Conservation (phyloP, 2,329 filamentous ascomycete genomes). For the Aspergillus glaucus region DNA sequence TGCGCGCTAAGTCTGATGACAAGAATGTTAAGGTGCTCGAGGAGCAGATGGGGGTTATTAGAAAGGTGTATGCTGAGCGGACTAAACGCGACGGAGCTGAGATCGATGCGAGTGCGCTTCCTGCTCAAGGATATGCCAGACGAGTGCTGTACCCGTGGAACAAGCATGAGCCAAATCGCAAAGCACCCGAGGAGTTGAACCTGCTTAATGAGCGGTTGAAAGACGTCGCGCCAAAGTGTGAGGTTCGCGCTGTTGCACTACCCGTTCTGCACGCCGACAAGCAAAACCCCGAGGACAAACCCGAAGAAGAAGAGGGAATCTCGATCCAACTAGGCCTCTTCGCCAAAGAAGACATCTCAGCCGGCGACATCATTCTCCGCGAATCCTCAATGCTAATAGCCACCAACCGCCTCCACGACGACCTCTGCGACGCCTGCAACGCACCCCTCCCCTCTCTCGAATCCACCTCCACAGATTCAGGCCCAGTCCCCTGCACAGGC, state of each 20-base stretch:
- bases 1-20: conserved; percentile 8
- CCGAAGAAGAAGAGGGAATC: conserved; percentile 18
- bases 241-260: conserved; percentile 67
- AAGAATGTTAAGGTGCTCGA: conserved; percentile 12
- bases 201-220: conserved; percentile 66
- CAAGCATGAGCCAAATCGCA: conserved; percentile 52
- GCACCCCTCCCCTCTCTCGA: conserved; percentile 58
- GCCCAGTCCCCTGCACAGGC: conserved; percentile 46
- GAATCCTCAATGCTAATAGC: conserved; percentile 85
- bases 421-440: conserved; percentile 85
- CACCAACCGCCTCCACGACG: conserved; percentile 79
- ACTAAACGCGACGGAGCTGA: conserved; percentile 3
- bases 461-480: conserved; percentile 23
- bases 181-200: conserved; percentile 50
- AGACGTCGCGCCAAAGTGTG: conserved; percentile 70
- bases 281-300: background rate
- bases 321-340: conserved; percentile 81
- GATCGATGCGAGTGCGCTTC: conserved; percentile 26
- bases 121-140: conserved; percentile 35
- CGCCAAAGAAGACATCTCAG: conserved; percentile 70
- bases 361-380: conserved; percentile 68
- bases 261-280: conserved; percentile 56
- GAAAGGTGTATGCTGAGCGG: conserved; percentile 16
- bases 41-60: conserved; percentile 24
- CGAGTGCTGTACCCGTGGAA: conserved; percentile 62